phyloP scores from a whole-genome alignment of 2,329 filamentous ascomycete species.

The Scorias spongiosa region DNA sequence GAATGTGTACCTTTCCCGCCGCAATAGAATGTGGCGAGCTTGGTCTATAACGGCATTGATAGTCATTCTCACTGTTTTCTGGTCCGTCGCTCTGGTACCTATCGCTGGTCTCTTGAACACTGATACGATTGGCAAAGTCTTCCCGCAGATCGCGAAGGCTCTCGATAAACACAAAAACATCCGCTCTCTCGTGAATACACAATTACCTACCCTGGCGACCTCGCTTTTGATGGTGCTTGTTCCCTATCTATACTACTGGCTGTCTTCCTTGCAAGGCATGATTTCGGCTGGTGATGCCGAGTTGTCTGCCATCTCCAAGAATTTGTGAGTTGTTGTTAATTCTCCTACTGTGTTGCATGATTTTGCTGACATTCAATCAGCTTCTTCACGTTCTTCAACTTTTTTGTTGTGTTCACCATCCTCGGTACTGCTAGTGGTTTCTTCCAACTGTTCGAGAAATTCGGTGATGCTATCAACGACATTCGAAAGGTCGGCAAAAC shows the following conservation, averaged over 20 bases:
- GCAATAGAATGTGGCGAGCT: constrained; percentile 56
- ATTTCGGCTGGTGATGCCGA: constrained; percentile 90
- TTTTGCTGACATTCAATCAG: background rate
- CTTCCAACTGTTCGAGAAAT: constrained; percentile 44
- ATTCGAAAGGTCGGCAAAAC: constrained; percentile 61
- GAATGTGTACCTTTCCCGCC: constrained; percentile 73
- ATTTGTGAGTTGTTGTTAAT: constrained; percentile 41
- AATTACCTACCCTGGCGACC: constrained; percentile 69
- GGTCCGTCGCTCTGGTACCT: constrained; percentile 67
- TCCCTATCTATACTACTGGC: constrained; percentile 86
- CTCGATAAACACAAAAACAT: constrained; percentile 55
- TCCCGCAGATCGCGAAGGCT: constrained; percentile 52
- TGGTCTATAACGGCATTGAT: constrained; percentile 80
- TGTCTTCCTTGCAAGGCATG: constrained; percentile 85
- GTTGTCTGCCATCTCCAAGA: constrained; percentile 89
- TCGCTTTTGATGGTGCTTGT: constrained; percentile 81
- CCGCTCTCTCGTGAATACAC: constrained; percentile 68
- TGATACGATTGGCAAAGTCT: constrained; percentile 60
- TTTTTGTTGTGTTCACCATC: constrained; percentile 87
- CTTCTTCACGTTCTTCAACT: constrained; percentile 98
- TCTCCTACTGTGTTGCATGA: background rate
- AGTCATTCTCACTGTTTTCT: constrained; percentile 68
- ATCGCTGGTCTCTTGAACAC: constrained; percentile 68
- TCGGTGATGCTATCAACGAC: constrained; percentile 63
- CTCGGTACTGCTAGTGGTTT: constrained; percentile 69